Base-by-base conservation (phyloP, 805 yeast species). In the Wickerhamiella brachini region DNA sequence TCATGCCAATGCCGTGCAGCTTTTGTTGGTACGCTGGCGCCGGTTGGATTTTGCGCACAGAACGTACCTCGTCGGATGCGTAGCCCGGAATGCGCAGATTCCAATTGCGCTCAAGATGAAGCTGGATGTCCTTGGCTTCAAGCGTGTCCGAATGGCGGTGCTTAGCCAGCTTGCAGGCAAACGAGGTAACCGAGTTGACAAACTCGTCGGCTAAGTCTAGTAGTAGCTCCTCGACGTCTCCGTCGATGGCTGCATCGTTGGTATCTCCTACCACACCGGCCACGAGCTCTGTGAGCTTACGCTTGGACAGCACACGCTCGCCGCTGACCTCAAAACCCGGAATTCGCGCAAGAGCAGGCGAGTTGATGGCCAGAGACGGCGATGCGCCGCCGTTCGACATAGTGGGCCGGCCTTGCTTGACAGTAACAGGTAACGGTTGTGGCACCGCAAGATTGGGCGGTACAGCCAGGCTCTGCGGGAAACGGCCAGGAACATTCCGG, bases 181-280 rank as follows among this genome's bases (percentile, higher is more conserved):
- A 93, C 2, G 87, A 74, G 0, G 97, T 88, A 2, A 94, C 95
- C 47, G 85, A 81, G 7, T 84, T 77, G 15, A 93, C 93, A 63
- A 93, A 93, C 63, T 93, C 97, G 66, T 93, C 99, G 0, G 98
- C 97, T 47, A 93, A 70, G 65, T 93, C 98, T 44, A 93, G 71
- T 37, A 93, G 69, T 41, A 93, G 69, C 59, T 90, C 97, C 65
- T 89, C 96, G 54, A 89, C 75, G 66, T 93, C 97, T 24, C 97
- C 97, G 65, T 90, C 98, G 52, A 93, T 84, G 4, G 76, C 75
- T 5, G 95, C 81, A 60, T 88, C 95, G 17, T 90, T 84, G 62
- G 90, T 97, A 43, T 95, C 96, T 21, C 72, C 72, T 17, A 64
- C 60, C 1, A 69, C 85, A 1, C 85, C 79, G 62, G 80, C 79